These are phyloP conservation scores for Eucalyptus globulus DNA, from an alignment of 345 rosid genomes.

Conservation along the genomic window DNA sequence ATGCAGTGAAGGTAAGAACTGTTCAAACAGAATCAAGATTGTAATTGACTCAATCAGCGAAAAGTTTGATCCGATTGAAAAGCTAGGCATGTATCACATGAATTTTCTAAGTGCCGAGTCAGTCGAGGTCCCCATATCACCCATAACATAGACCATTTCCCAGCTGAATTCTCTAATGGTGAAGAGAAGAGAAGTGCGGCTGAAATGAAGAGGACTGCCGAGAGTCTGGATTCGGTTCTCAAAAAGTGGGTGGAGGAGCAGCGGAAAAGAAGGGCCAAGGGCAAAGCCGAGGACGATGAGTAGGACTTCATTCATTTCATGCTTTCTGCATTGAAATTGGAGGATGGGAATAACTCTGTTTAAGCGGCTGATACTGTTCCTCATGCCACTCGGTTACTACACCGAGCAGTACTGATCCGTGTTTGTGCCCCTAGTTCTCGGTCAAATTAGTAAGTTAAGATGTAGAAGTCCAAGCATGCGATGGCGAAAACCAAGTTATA, in stretches of 20 bases:
- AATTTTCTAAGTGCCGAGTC: background rate
- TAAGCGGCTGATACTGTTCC: background rate
- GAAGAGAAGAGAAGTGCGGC: constrained; percentile 1
- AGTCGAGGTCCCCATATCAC: background rate
- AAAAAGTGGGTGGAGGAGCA: constrained; percentile 22
- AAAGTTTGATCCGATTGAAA: background rate
- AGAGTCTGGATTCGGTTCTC: constrained; percentile 13
- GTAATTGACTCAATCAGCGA: background rate
- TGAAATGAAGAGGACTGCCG: constrained; percentile 12
- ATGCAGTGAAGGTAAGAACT: background rate
- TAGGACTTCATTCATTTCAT: constrained; percentile 1
- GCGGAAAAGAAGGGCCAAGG: constrained; percentile 1
- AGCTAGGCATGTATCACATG: background rate
- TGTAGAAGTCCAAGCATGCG: background rate
- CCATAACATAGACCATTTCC: background rate
- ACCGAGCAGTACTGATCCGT: background rate
- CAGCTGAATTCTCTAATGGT: background rate
- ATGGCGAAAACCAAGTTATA: background rate
- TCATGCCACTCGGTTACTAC: background rate
- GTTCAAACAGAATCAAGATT: background rate
- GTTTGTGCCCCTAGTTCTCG: background rate
- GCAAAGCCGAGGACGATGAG: background rate
- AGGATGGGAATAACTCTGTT: background rate
- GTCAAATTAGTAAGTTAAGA: background rate
- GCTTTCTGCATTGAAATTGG: background rate